These are phyloP conservation scores for Elsinoe ampelina DNA, from an alignment of 2,329 filamentous ascomycete species.

Conservation along the genomic window DNA sequence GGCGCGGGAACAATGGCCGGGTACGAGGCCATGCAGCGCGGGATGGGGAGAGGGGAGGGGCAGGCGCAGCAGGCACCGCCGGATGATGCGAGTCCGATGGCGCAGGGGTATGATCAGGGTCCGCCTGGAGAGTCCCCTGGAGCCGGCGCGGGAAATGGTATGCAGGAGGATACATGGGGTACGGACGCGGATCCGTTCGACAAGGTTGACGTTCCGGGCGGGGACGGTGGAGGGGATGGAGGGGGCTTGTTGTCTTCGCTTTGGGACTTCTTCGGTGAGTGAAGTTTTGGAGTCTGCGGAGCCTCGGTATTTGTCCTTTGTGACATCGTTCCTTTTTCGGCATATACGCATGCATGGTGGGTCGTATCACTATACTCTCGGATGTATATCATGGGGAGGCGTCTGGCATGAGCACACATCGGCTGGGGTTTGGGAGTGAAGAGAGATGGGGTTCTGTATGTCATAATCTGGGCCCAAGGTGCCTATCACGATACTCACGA, in stretches of 20 bases:
- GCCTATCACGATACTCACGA: no score
- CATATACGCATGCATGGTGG: background rate
- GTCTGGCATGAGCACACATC: no score
- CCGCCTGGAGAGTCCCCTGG: background rate
- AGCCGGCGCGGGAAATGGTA: background rate
- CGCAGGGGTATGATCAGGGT: background rate
- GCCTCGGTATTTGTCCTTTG: background rate
- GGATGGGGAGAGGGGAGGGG: conserved; percentile 28
- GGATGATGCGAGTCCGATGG: conserved; percentile 26
- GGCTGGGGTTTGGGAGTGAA: no score
- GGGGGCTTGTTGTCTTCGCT: background rate
- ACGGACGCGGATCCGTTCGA: background rate
- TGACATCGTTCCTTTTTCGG: background rate
- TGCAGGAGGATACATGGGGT: background rate
- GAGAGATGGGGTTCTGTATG: no score
- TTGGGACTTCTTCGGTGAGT: background rate
- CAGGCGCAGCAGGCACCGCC: conserved; percentile 17
- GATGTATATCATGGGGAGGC: no score
- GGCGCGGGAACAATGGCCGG: conserved; percentile 52
- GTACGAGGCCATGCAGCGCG: conserved; percentile 53
- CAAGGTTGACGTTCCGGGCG: background rate
- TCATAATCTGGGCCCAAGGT: no score
- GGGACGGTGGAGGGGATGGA: background rate
- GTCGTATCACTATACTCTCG: no score
- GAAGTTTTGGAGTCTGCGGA: background rate